Base-by-base conservation (phyloP, 192 early-diverging fungal species). In the Haplosporangium gracile region DNA sequence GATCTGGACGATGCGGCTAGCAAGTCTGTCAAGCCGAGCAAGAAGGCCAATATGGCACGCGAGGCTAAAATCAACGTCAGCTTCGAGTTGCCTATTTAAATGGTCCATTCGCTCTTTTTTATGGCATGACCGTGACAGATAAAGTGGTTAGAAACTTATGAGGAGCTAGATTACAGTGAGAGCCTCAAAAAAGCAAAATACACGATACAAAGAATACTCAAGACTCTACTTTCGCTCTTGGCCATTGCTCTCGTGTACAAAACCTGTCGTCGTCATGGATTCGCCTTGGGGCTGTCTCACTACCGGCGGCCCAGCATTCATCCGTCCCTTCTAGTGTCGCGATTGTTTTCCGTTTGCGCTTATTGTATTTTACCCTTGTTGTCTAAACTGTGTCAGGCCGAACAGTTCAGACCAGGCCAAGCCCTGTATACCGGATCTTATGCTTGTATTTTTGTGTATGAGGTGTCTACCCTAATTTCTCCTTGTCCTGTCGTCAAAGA, bases 1-100 rank as follows among this genome's bases (percentile, higher is more conserved):
- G 97, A 99, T 85, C 92, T 99, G 81, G 99, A 99, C 89, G 94
- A 96, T 89, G 99, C 98, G 76, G 99, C 99, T 38, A 90, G 88
- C 57, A 97, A 96, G 91, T 94, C 95, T 68, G 97, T 98, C 40
- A 89, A 93, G 76, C 90, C 97, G 88, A 92, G 92, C 88, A 94
- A 96, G 75, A 97, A 97, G 90, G 95, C 96, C 73, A 91, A 93
- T 75, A 88, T 96, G 87, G 95, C 94, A 60, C 91, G 94, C 74
- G 82, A 95, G 75, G 95, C 95, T 72, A 90, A 94, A 49, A 91
- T 97, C 70, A 82, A 94, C 72, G 94, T 97, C 82, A 91, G 89
- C 75, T 96, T 97, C 84, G 93, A 94, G 81, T 72, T 89, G 74
- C 89, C 89, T 11, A 83, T 88, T 42, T 90, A 90, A 80, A 34